Evolutionary conservation across 2,329 filamentous ascomycete species (phyloP).

Genomic region (Trichoderma polysporum): DNA sequence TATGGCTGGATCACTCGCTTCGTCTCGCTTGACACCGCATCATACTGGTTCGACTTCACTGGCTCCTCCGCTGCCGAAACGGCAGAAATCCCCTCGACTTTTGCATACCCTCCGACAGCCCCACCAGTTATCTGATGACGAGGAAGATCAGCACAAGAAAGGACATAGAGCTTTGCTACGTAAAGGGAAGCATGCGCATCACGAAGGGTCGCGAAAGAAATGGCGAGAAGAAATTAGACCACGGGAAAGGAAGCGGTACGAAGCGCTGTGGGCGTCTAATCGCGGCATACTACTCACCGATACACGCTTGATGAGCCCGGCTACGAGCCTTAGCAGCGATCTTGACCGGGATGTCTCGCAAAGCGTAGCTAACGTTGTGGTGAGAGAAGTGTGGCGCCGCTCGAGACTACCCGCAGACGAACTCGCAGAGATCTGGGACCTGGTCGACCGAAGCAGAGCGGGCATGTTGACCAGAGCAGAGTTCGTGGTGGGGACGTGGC

Average conservation of each 20-base stretch:
- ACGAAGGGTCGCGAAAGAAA: slow-evolving; percentile 71
- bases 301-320: slow-evolving; percentile 17
- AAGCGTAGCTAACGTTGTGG: slow-evolving; percentile 66
- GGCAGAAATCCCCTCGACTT: slow-evolving; percentile 54
- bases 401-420: slow-evolving; percentile 67
- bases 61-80: slow-evolving; percentile 37
- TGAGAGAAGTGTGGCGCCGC: slow-evolving; percentile 72
- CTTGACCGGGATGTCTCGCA: slow-evolving; percentile 38
- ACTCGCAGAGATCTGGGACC: slow-evolving; percentile 73
- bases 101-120: slow-evolving; percentile 65
- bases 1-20: slow-evolving; percentile 70
- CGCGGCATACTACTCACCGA: slow-evolving; percentile 54
- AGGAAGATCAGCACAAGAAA: slow-evolving; percentile 52
- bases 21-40: slow-evolving; percentile 52
- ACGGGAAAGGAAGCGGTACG: slow-evolving; percentile 74
- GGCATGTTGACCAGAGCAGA: slow-evolving; percentile 65
- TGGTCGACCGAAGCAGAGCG: slow-evolving; percentile 60
- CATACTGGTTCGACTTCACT: slow-evolving; percentile 38
- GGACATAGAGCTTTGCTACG: slow-evolving; percentile 53
- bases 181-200: slow-evolving; percentile 65
- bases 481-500: slow-evolving; percentile 81
- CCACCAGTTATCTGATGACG: slow-evolving; percentile 51
- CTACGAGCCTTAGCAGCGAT: slow-evolving; percentile 23
- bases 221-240: slow-evolving; percentile 76
- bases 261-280: slow-evolving; percentile 83